These are phyloP conservation scores for Saccharomyces uvarum DNA, from an alignment of 1,139 yeast genomes.

Conservation along the genomic window DNA sequence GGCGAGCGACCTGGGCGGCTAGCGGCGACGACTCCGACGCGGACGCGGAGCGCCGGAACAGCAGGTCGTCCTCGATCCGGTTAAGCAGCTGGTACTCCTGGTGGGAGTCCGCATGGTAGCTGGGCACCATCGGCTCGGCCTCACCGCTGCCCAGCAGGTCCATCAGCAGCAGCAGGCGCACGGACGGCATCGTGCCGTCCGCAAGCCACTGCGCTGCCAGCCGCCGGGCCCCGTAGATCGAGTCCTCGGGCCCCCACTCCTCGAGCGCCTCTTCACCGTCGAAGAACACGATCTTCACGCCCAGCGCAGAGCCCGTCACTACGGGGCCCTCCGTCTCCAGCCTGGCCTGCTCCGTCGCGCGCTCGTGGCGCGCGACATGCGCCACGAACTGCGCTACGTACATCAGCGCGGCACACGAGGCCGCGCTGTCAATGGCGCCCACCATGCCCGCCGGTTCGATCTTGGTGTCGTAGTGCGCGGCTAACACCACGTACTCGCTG, in stretches of 20 bases:
- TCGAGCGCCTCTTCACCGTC: constrained; percentile 55
- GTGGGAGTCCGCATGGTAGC: constrained; percentile 40
- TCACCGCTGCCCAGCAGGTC: constrained; percentile 43
- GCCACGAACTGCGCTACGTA: constrained; percentile 37
- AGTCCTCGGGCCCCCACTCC: constrained; percentile 44
- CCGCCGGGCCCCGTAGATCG: constrained; percentile 49
- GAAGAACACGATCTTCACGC: constrained; percentile 45
- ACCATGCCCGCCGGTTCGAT: constrained; percentile 44
- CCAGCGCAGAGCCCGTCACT: constrained; percentile 25
- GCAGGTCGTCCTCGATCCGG: neutral
- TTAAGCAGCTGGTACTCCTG: constrained; percentile 34
- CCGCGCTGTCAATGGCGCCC: constrained; percentile 55
- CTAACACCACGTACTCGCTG: constrained; percentile 34
- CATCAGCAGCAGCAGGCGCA: constrained; percentile 41
- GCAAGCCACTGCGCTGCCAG: constrained; percentile 38
- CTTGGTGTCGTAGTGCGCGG: constrained; percentile 52
- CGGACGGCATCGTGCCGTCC: constrained; percentile 19
- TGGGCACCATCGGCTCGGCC: constrained; percentile 32
- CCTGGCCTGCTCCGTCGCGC: neutral
- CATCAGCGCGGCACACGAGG: constrained; percentile 46
- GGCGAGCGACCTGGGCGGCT: constrained; percentile 1
- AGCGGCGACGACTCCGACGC: neutral
- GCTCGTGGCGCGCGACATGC: constrained; percentile 8
- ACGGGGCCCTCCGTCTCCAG: constrained; percentile 2
- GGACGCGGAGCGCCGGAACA: neutral